Evolutionary conservation across 139 green algal genomes (phyloP).

Genomic region (Picochlorum sp.): DNA sequence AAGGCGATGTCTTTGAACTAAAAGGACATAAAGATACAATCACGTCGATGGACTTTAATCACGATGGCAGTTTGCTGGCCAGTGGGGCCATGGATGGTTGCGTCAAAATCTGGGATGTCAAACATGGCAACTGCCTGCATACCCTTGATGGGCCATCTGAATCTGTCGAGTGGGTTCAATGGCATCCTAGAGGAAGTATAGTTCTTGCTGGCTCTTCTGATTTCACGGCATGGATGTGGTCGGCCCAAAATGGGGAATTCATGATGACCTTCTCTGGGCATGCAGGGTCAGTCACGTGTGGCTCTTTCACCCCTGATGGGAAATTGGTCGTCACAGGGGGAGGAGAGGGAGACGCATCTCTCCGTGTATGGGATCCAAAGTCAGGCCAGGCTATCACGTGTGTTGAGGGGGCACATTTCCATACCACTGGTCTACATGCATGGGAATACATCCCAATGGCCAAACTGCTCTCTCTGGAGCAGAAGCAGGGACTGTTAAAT

Average conservation of each 20-base stretch:
- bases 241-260: conserved; percentile 61
- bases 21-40: conserved; percentile 81
- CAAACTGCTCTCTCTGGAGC: conserved; percentile 45
- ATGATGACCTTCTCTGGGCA: conserved; percentile 92
- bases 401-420: conserved; percentile 35
- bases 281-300: conserved; percentile 65
- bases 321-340: conserved; percentile 71
- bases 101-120: conserved; percentile 60
- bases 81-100: conserved; percentile 76
- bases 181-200: conserved; percentile 86
- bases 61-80: conserved; percentile 60
- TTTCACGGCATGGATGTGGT: conserved; percentile 94
- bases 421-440: conserved; percentile 46
- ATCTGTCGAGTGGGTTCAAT: conserved; percentile 78
- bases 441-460: conserved; percentile 49
- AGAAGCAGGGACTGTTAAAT: conserved; percentile 50
- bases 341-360: conserved; percentile 61
- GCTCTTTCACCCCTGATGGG: conserved; percentile 83
- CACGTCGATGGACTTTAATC: conserved; percentile 59
- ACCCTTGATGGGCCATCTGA: conserved; percentile 73
- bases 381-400: conserved; percentile 57
- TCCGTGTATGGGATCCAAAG: conserved; percentile 78
- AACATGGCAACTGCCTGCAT: conserved; percentile 35
- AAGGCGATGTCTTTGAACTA: conserved; percentile 49
- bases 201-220: conserved; percentile 86